phyloP scores from a whole-genome alignment of 345 rosid species.

The Turritis glabra region DNA sequence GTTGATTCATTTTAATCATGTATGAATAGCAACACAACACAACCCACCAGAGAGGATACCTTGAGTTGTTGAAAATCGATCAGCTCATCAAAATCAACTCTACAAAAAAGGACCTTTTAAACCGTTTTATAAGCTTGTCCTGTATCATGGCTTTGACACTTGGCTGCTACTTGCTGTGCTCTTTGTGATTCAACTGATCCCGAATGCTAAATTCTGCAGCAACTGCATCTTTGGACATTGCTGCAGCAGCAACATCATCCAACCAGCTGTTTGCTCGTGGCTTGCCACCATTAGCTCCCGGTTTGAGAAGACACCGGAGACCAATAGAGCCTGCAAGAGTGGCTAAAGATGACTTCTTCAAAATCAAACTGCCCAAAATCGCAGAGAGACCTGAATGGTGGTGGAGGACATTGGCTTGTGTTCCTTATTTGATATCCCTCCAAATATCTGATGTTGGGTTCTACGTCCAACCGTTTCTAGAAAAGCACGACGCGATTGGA shows the following conservation, averaged over 20 bases:
- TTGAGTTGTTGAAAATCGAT: neutral
- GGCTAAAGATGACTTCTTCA: slow-evolving; percentile 44
- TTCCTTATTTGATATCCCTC: slow-evolving; percentile 75
- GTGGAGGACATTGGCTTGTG: slow-evolving; percentile 76
- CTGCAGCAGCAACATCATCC: slow-evolving; percentile 6
- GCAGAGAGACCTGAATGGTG: slow-evolving; percentile 76
- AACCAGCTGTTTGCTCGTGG: slow-evolving; percentile 28
- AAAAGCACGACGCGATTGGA: slow-evolving; percentile 50
- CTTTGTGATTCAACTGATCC: neutral
- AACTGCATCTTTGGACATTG: slow-evolving; percentile 15
- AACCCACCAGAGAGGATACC: neutral
- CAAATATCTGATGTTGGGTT: slow-evolving; percentile 72
- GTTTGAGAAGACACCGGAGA: slow-evolving; percentile 4
- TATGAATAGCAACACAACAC: neutral
- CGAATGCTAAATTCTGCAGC: neutral
- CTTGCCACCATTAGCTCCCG: slow-evolving; percentile 24
- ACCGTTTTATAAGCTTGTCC: neutral
- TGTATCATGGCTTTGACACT: neutral
- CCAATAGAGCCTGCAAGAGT: slow-evolving; percentile 34
- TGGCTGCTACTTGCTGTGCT: neutral
- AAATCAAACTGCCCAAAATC: slow-evolving; percentile 48
- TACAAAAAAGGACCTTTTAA: neutral
- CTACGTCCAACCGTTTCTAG: slow-evolving; percentile 66
- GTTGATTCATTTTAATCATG: neutral
- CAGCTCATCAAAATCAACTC: neutral